Evolutionary conservation across 2,329 filamentous ascomycete species (phyloP).

Genomic region (Penicillium hordei): DNA sequence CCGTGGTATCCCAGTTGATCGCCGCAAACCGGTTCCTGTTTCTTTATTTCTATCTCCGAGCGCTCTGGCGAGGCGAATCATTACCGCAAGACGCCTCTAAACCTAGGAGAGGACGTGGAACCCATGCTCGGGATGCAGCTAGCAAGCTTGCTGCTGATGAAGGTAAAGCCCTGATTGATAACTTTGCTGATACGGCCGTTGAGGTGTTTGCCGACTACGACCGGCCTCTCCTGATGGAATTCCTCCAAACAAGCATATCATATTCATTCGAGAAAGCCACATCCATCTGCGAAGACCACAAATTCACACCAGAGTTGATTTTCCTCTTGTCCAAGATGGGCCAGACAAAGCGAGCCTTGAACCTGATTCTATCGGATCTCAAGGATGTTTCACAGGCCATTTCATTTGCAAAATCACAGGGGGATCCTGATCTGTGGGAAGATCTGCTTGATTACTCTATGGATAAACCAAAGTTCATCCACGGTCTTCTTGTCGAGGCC

Average conservation of each 20-base stretch:
- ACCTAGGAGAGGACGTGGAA: slow-evolving; percentile 37
- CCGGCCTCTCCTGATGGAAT: slow-evolving; percentile 76
- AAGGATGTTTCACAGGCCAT: slow-evolving; percentile 91
- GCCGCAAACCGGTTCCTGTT: slow-evolving; percentile 68
- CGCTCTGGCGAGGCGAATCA: slow-evolving; percentile 76
- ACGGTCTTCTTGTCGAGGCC: slow-evolving; percentile 86
- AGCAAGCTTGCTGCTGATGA: slow-evolving; percentile 54
- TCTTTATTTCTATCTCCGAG: slow-evolving; percentile 86
- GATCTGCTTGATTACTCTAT: slow-evolving; percentile 93
- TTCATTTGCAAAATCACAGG: slow-evolving; percentile 87
- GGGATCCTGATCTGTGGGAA: slow-evolving; percentile 91
- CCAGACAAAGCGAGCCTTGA: slow-evolving; percentile 85
- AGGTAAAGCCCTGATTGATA: slow-evolving; percentile 71
- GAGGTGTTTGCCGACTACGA: slow-evolving; percentile 84
- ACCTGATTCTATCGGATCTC: slow-evolving; percentile 90
- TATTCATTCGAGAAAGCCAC: slow-evolving; percentile 78
- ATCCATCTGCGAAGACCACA: slow-evolving; percentile 73
- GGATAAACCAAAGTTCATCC: slow-evolving; percentile 95
- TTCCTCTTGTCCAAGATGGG: slow-evolving; percentile 94
- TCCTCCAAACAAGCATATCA: slow-evolving; percentile 77
- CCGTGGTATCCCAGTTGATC: slow-evolving; percentile 76
- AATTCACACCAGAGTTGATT: slow-evolving; percentile 90
- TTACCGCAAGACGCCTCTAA: slow-evolving; percentile 44
- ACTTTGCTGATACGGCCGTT: slow-evolving; percentile 83
- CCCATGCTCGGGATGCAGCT: slow-evolving; percentile 42